Evolutionary conservation across 1,284 basidiomycete species (phyloP), one percentile per base, ranked within the genome.

Genomic region (Fomitiporia mediterranea): DNA sequence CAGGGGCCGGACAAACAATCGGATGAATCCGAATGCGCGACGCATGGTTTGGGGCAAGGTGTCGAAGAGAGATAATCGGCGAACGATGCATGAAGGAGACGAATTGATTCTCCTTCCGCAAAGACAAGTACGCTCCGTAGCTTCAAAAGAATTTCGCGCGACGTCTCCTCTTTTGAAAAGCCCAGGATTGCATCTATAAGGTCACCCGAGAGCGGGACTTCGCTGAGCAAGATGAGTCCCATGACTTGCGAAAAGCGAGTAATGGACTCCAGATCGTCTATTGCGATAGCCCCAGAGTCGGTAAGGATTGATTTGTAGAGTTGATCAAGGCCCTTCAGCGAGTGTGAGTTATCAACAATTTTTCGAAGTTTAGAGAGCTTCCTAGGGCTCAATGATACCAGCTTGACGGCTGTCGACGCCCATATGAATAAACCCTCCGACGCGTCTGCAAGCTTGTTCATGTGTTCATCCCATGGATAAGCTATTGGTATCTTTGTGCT

Each of bases 1-100:
- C n/a, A n/a, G n/a, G n/a, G n/a, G n/a, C n/a, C n/a, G 60, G 23
- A 69, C 64, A 15, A 61, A 48, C 47, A 66, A 72, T 2, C 1
- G 6, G 2, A 6, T 3, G 15, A n/a, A n/a, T 40, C 25, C 15
- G 4, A 32, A 13, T 4, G 17, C 11, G 38, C n/a, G 37, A 53
- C n/a, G n/a, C n/a, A n/a, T n/a, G n/a, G n/a, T n/a, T n/a, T n/a
- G n/a, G n/a, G n/a, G n/a, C n/a, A n/a, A n/a, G n/a, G n/a, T n/a
- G n/a, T 47, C 2, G 32, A 28, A 2, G 60, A 17, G 35, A 61
- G 32, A 34, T 34, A 61, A 42, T 61, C 60, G n/a, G 38, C 34
- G 30, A 61, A 61, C 11, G 60, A 61, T 2, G 53, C 25, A 5
- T 61, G 60, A 15, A 21, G 35, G 15, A 53, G 35, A 25, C 51